Conservation (phyloP, 441 rosid genomes). For the Pelargonium myrrhifolium region DNA sequence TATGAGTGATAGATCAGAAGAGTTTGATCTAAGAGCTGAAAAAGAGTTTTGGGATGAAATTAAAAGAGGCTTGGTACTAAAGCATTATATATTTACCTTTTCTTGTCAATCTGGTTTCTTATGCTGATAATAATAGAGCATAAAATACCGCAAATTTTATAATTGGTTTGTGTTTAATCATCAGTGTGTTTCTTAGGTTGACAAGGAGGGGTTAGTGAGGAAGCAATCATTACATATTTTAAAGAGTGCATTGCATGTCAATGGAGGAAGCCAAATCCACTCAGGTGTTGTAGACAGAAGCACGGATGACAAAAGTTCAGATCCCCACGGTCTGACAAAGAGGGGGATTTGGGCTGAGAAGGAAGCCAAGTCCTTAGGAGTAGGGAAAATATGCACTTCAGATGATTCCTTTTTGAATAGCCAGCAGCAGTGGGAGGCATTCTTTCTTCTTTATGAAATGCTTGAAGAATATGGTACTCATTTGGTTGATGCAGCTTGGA, state of each 20-base stretch:
- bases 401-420: slow-evolving; percentile 37
- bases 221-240: slow-evolving; percentile 86
- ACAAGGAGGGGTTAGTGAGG: slow-evolving; percentile 70
- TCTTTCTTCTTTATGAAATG: slow-evolving; percentile 81
- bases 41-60: slow-evolving; percentile 81
- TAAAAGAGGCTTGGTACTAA: slow-evolving; percentile 81
- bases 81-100: slow-evolving; percentile 13
- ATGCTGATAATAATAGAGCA: slow-evolving; percentile 10
- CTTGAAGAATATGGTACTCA: slow-evolving; percentile 92
- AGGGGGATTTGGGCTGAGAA: slow-evolving; percentile 78
- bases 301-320: slow-evolving; percentile 33
- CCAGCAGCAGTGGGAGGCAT: slow-evolving; percentile 82
- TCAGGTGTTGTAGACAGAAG: slow-evolving; percentile 29
- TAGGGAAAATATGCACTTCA: slow-evolving; percentile 47
- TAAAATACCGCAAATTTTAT: not conserved
- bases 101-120: slow-evolving; percentile 19
- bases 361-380: slow-evolving; percentile 90
- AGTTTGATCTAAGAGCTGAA: slow-evolving; percentile 54
- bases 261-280: slow-evolving; percentile 29
- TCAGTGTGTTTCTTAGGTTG: slow-evolving; percentile 42
- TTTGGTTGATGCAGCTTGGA: slow-evolving; percentile 96
- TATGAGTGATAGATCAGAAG: slow-evolving; percentile 28
- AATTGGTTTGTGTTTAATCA: slow-evolving; percentile 11
- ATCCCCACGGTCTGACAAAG: slow-evolving; percentile 51
- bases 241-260: slow-evolving; percentile 41